Evolutionary conservation across 2,329 filamentous ascomycete genomes (phyloP).

Genomic region (Anisogramma anomala): DNA sequence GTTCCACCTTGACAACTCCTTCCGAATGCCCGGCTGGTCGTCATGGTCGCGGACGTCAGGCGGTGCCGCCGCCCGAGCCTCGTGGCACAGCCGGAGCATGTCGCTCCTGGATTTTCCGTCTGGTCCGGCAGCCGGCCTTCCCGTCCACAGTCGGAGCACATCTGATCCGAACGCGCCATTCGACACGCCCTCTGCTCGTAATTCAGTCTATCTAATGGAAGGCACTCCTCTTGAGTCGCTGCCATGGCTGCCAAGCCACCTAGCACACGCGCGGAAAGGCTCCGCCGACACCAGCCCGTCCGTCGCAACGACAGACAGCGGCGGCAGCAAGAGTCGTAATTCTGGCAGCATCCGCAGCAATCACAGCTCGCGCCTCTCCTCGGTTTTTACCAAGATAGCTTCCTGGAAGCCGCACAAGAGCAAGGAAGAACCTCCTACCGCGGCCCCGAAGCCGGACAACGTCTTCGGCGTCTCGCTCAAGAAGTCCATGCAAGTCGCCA

Average conservation of each 20-base stretch:
- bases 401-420: slow-evolving; percentile 18
- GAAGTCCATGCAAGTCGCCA: slow-evolving; percentile 29
- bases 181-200: no score
- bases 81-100: not conserved
- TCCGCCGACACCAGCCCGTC: slow-evolving; percentile 6
- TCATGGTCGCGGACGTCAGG: not conserved
- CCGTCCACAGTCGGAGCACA: not conserved
- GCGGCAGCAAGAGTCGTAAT: not conserved
- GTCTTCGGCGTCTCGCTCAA: slow-evolving; percentile 30
- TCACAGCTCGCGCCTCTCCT: slow-evolving; percentile 20
- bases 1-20: slow-evolving; percentile 10
- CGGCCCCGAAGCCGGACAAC: slow-evolving; percentile 19
- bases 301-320: not conserved
- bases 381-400: slow-evolving; percentile 24
- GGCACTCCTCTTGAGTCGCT: no score
- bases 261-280: not conserved
- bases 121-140: not conserved
- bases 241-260: not conserved
- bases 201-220: no score
- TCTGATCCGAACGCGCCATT: no score
- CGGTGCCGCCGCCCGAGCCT: not conserved
- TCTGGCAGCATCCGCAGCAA: slow-evolving; percentile 11
- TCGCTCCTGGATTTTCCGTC: not conserved
- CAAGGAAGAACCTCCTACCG: slow-evolving; percentile 19
- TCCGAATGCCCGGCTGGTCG: slow-evolving; percentile 9